Evolutionary conservation across 306 rosid species (phyloP).

Genomic region (Vicia faba): DNA sequence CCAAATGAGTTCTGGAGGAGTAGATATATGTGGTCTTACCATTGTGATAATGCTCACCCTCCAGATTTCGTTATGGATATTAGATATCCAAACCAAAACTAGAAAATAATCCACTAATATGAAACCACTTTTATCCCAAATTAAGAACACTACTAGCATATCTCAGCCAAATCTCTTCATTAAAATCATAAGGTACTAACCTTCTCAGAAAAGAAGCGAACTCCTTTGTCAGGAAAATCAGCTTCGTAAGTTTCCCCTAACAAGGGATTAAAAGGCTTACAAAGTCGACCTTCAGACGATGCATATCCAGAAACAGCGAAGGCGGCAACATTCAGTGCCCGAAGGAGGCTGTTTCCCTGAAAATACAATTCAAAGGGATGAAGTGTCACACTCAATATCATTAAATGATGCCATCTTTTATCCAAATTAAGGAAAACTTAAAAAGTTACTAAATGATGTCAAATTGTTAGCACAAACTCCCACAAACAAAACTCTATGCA

Average conservation of each 20-base stretch:
- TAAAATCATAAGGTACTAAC: slow-evolving; percentile 44
- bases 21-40: not conserved
- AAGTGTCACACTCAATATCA: slow-evolving; percentile 25
- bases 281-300: slow-evolving; percentile 92
- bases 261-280: slow-evolving; percentile 98
- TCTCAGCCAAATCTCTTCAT: slow-evolving; percentile 20
- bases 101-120: not conserved
- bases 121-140: slow-evolving; percentile 2
- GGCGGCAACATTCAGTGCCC: slow-evolving; percentile 87
- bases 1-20: too few species aligned
- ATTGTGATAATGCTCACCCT: not conserved
- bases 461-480: slow-evolving; percentile 1
- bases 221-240: slow-evolving; percentile 85
- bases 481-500: not conserved
- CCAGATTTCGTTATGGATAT: not conserved
- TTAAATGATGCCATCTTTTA: slow-evolving; percentile 30
- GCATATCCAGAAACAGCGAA: slow-evolving; percentile 99
- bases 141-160: slow-evolving; percentile 10
- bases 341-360: slow-evolving; percentile 88
- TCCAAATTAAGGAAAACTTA: slow-evolving; percentile 14
- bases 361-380: slow-evolving; percentile 32
- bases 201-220: slow-evolving; percentile 98
- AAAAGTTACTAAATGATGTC: not conserved
- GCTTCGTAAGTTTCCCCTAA: slow-evolving; percentile 99
- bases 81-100: not conserved